These are phyloP conservation scores for Penicillium crustosum DNA, from an alignment of 2,329 filamentous ascomycete genomes.

Conservation along the genomic window DNA sequence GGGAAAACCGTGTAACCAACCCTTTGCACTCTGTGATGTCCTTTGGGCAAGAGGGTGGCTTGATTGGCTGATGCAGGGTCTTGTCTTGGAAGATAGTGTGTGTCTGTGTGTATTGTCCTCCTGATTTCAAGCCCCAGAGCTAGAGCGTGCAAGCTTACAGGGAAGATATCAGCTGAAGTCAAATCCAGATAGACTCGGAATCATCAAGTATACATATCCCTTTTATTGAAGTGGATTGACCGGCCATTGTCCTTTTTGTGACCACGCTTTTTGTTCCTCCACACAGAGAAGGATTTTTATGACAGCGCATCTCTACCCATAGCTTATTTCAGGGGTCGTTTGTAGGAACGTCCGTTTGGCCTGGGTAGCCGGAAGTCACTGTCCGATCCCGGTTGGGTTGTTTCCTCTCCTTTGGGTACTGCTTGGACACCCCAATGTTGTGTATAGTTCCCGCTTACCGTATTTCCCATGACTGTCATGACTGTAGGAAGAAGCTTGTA, in stretches of 20 bases:
- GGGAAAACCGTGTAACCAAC: slow-evolving; percentile 20
- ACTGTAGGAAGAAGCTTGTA: slow-evolving; percentile 17
- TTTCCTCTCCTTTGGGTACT: slow-evolving; percentile 4
- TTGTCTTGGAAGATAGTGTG: slow-evolving; percentile 4
- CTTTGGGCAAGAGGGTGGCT: slow-evolving; percentile 1
- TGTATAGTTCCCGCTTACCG: slow-evolving; percentile 7
- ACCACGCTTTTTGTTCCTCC: neutral
- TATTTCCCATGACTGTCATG: slow-evolving; percentile 4
- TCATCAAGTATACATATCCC: slow-evolving; percentile 2
- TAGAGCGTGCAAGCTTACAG: slow-evolving; percentile 7
- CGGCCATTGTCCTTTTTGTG: slow-evolving; percentile 4
- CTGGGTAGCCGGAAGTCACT: slow-evolving; percentile 14
- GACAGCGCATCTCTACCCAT: slow-evolving; percentile 8
- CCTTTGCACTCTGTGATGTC: neutral
- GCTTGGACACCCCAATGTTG: slow-evolving; percentile 6
- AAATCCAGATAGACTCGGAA: slow-evolving; percentile 12
- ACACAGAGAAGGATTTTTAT: neutral
- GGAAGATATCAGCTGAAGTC: slow-evolving; percentile 3
- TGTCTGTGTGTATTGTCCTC: slow-evolving; percentile 6
- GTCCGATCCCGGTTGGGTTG: slow-evolving; percentile 14
- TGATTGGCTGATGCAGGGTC: slow-evolving; percentile 17
- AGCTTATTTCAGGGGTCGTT: slow-evolving; percentile 13
- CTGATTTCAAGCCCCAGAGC: neutral
- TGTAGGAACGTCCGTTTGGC: slow-evolving; percentile 22
- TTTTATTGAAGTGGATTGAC: neutral